Evolutionary conservation across 345 rosid species (phyloP), one percentile per base, ranked within the genome.

Genomic region (Arabis alpina): DNA sequence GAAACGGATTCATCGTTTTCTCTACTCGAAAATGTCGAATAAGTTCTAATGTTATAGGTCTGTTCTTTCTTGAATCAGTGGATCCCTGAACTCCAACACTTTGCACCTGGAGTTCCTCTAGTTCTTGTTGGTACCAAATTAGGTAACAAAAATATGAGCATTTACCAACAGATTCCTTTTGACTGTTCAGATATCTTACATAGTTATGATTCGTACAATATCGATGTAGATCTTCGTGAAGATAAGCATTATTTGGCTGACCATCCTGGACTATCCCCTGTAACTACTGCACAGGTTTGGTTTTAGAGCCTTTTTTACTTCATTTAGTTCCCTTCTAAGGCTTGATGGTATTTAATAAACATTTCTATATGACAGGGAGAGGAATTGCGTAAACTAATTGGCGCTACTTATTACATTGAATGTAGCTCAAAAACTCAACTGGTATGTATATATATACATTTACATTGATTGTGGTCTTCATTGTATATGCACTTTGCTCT

Each of bases 381-480:
- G 87, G 99, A 94, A 70, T 87, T 94, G 39, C 89, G 94, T 60
- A 93, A 87, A 81, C 88, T 85, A 73, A 89, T 94, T 63, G 99
- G 96, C 28, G 99, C 99, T 2, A 78, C 88, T 52, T 94, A 84
- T 78, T 94, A 91, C 80, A 80, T 89, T 28, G 99, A 94, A 71
- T 94, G 99, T 83, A 94, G 99, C 87, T 94, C 97, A 34, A 94
- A 91, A 84, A 91, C 99, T 77, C 99, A 89, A 81, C 99, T 89
- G 97, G 99, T 91, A 76, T 62, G 58, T 27, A 43, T 27, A 14
- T 10, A 24, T 1, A 19, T 19, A 19, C 23, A 19, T 19, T 6
- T 49, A 1, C 7, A n/a, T 8, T 23, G 39, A 49, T 76, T n/a
- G n/a, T 57, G n/a, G 47, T 57, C 53, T 24, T 68, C 64, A 42